These are phyloP conservation scores for Coemansia interrupta DNA, from an alignment of 192 early-diverging fungal species.

Conservation along the genomic window DNA sequence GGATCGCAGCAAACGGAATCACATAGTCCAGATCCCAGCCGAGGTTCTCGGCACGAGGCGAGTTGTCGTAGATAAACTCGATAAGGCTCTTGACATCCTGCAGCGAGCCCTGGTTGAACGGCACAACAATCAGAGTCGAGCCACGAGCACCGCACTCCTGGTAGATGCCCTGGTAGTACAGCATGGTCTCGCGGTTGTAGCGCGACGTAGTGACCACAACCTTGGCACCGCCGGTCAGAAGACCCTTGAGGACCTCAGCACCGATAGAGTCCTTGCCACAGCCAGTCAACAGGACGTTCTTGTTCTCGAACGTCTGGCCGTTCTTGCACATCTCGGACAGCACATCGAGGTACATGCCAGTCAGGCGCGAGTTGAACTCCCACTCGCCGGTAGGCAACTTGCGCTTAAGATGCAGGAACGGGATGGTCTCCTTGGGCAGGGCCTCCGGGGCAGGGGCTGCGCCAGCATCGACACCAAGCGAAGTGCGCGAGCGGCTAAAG, in stretches of 20 bases:
- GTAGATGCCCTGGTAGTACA: conserved; percentile 91
- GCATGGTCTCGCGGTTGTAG: conserved; percentile 77
- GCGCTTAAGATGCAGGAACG: conserved; percentile 74
- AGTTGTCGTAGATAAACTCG: conserved; percentile 83
- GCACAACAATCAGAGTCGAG: conserved; percentile 82
- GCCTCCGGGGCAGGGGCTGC: conserved; percentile 7
- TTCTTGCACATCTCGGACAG: conserved; percentile 74
- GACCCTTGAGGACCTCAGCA: conserved; percentile 82
- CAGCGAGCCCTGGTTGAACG: conserved; percentile 91
- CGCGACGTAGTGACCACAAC: conserved; percentile 86
- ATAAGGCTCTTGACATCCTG: conserved; percentile 81
- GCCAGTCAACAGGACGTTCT: conserved; percentile 84
- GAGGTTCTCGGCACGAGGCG: conserved; percentile 61
- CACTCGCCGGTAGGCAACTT: conserved; percentile 67
- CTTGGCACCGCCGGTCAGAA: conserved; percentile 76
- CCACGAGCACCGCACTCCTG: conserved; percentile 85
- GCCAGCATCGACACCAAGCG: conserved; percentile 14
- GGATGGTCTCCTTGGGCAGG: conserved; percentile 64
- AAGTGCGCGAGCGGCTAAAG: conserved; percentile 41
- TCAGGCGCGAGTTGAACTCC: conserved; percentile 77
- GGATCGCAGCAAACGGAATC: conserved; percentile 93
- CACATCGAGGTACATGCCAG: conserved; percentile 77
- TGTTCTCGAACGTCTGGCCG: conserved; percentile 83
- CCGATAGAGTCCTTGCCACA: conserved; percentile 92
- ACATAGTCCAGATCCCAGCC: conserved; percentile 93